Evolutionary conservation across 331 rosid genomes (phyloP).

Genomic region (Pyracantha coccinea): DNA sequence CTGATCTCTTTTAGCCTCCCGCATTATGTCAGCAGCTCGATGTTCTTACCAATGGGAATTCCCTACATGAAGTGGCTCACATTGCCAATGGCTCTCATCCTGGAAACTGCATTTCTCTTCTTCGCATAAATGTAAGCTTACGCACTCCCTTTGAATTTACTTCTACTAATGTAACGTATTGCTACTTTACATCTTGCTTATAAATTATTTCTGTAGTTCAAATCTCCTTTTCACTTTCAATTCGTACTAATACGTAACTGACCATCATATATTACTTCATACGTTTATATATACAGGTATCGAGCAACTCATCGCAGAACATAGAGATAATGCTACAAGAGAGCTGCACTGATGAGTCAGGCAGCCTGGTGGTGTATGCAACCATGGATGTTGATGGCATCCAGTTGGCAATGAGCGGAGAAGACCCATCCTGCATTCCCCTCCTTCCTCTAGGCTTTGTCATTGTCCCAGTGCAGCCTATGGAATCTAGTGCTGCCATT

Average conservation of each 20-base stretch:
- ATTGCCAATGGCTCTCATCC: slow-evolving; percentile 97
- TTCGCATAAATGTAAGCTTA: slow-evolving; percentile 78
- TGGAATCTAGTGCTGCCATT: not conserved
- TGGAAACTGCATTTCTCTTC: slow-evolving; percentile 92
- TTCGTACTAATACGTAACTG: not conserved
- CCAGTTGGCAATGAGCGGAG: slow-evolving; percentile 82
- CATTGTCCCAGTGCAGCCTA: slow-evolving; percentile 39
- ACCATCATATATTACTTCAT: too few relatives aligned
- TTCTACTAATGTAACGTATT: not conserved
- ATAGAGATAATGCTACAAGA: slow-evolving; percentile 93
- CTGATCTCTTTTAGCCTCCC: not conserved
- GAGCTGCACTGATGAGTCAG: slow-evolving; percentile 79
- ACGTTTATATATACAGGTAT: slow-evolving; percentile 37
- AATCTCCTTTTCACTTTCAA: not conserved
- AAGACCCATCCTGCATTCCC: slow-evolving; percentile 81
- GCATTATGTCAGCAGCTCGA: slow-evolving; percentile 41
- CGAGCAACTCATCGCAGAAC: slow-evolving; percentile 88
- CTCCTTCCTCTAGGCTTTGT: slow-evolving; percentile 84
- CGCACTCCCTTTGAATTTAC: not conserved
- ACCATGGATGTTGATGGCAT: slow-evolving; percentile 79
- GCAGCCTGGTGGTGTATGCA: slow-evolving; percentile 69
- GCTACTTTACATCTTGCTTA: not conserved
- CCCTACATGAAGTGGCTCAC: slow-evolving; percentile 87
- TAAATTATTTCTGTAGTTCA: too few relatives aligned
- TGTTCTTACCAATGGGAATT: slow-evolving; percentile 78